Percentiles rank a stretch among this genome's conserved stretches.
Evolutionary conservation across 2,329 filamentous ascomycete genomes (phyloP).

Genomic region (Aspergillus hortae): DNA sequence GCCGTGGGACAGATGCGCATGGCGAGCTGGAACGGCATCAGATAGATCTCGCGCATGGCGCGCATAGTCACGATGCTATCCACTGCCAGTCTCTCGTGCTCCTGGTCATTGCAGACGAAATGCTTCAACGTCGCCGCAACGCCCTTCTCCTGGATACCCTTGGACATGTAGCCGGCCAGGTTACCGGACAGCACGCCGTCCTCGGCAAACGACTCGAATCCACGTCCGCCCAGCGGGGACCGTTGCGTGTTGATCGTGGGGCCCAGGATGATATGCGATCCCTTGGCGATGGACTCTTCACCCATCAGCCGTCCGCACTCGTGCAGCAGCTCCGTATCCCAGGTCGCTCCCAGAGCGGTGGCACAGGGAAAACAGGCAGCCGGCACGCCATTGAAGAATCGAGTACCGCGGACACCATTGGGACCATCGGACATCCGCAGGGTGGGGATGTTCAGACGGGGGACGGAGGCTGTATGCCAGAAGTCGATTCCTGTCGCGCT

Average conservation of each 20-base stretch:
- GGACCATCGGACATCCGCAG: conserved; percentile 68
- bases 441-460: conserved; percentile 60
- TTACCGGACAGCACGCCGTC: conserved; percentile 75
- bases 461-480: conserved; percentile 65
- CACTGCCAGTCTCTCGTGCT: conserved; percentile 43
- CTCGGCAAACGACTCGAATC: conserved; percentile 84
- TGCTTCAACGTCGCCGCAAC: conserved; percentile 76
- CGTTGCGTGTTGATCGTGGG: conserved; percentile 80
- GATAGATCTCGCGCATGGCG: conserved; percentile 60
- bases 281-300: conserved; percentile 68
- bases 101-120: conserved; percentile 47
- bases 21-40: conserved; percentile 61
- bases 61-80: conserved; percentile 46
- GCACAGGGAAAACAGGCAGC: conserved; percentile 77
- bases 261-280: conserved; percentile 69
- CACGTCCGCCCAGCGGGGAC: conserved; percentile 76
- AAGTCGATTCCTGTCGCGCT: conserved; percentile 49
- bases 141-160: conserved; percentile 68
- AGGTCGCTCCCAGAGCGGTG: conserved; percentile 73
- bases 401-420: conserved; percentile 65
- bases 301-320: conserved; percentile 69
- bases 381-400: conserved; percentile 65
- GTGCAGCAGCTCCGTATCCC: conserved; percentile 68
- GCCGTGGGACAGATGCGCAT: conserved; percentile 54
- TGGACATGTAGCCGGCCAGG: conserved; percentile 68